Conservation (phyloP, 2,329 filamentous ascomycete species). For the Grosmannia serpens region DNA sequence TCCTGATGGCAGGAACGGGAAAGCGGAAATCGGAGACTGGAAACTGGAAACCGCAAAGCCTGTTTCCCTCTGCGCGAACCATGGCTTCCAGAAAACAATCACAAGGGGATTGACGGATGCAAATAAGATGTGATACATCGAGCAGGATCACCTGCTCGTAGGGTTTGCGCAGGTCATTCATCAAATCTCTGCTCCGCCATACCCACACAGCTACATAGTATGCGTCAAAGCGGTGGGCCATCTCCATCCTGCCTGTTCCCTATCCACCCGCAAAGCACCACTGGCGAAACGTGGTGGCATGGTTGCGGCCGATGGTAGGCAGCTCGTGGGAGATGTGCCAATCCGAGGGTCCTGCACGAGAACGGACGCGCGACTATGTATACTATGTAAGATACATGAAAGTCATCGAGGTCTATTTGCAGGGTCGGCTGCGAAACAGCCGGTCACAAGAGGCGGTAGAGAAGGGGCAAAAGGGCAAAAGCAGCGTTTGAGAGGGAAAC, state of each 20-base stretch:
- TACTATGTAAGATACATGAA: too few species aligned
- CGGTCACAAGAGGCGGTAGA: too few species aligned
- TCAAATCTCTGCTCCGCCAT: background rate
- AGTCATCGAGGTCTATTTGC: too few species aligned
- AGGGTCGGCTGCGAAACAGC: too few species aligned
- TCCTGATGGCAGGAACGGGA: too few species aligned
- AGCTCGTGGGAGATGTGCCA: too few species aligned
- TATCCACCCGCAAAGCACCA: background rate
- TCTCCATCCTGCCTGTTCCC: background rate
- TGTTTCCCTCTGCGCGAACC: background rate
- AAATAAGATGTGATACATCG: background rate
- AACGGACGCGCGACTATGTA: too few species aligned
- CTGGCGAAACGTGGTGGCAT: background rate
- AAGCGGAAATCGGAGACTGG: too few species aligned
- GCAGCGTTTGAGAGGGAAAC: too few species aligned
- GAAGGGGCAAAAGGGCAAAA: too few species aligned
- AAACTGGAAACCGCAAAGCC: too few species aligned
- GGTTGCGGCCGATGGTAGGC: background rate
- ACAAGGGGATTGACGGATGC: background rate
- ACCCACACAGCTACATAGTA: background rate
- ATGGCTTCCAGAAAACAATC: background rate
- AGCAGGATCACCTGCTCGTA: background rate
- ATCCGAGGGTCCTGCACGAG: background rate
- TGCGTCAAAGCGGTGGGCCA: background rate
- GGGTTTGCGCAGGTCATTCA: background rate